Evolutionary conservation across 345 rosid species (phyloP), one percentile per base, ranked within the genome.

Genomic region (Corchorus capsularis): DNA sequence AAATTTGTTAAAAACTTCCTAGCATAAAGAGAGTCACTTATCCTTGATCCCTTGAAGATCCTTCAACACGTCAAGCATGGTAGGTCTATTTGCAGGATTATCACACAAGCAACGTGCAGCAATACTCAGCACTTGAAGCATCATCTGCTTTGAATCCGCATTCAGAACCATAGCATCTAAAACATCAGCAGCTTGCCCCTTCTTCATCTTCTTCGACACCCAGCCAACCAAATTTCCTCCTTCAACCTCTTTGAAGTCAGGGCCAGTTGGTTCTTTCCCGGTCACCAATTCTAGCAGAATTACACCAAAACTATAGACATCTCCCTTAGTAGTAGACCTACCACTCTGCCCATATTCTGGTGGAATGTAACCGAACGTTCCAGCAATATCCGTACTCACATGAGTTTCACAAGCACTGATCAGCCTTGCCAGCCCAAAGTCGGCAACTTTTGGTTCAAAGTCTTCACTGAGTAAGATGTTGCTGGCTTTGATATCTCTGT

Each of bases 331-430:
- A 0, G 98, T 92, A 4, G 93, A 92, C 80, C 93, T 80, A 7
- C 92, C 89, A 10, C 97, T 89, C 86, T 96, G 99, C 10, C 96
- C 98, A 12, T 93, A 96, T 82, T 94, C 99, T 0, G 98, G 97
- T 1, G 99, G 99, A 43, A 96, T 92, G 81, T 96, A 96, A 16
- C 97, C 98, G 0, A 91, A 85, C 4, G 97, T 91, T 34, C 99
- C 99, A 0, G 98, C 99, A 0, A 93, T 87, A 22, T 92, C 92
- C 0, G 98, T 91, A 56, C 93, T 96, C 9, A 94, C 97, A 71
- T 94, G 98, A 9, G 97, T 94, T 79, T 94, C 99, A 53, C 90
- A 93, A 0, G 97, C 97, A 75, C 99, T 94, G 78, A 96, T 94
- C 81, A 94, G 69, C 53, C 99, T 85, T 0, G 99, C 98, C 34